A percentile compares a stretch with the other conserved stretches of the same genome.
Evolutionary conservation across 768 basidiomycete genomes (phyloP).

Genomic region (Lactifluus echinatus): DNA sequence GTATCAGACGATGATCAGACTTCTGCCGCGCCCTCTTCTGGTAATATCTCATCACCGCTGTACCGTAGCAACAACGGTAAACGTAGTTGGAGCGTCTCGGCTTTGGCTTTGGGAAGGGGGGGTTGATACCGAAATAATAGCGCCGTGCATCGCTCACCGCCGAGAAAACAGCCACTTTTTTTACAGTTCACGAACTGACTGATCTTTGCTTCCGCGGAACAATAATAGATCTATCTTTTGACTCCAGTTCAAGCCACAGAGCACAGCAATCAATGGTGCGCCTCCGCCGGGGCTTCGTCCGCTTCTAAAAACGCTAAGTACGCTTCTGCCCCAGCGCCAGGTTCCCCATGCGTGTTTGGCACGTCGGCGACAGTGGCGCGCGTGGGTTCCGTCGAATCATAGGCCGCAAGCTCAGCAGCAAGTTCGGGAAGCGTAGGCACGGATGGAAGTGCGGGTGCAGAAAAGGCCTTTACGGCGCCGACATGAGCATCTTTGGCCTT

Average conservation of each 20-base stretch:
- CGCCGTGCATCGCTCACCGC: neutral
- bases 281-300: constrained; percentile 34
- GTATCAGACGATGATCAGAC: neutral
- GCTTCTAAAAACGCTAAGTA: constrained; percentile 38
- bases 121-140: neutral
- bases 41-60: neutral
- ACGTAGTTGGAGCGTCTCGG: neutral
- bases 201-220: neutral
- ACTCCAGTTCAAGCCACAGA: neutral
- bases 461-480: constrained; percentile 76
- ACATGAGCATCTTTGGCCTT: constrained; percentile 90
- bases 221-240: neutral
- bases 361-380: constrained; percentile 6
- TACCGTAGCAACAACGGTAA: neutral
- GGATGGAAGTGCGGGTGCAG: constrained; percentile 64
- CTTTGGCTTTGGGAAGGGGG: neutral
- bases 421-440: constrained; percentile 78
- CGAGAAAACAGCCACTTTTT: neutral
- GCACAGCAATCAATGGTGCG: constrained; percentile 24
- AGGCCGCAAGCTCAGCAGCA: constrained; percentile 79
- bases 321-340: constrained; percentile 31
- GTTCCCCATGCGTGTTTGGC: neutral
- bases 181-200: neutral
- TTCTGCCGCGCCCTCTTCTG: neutral
- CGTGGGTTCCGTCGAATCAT: constrained; percentile 72